Evolutionary conservation across 2,329 filamentous ascomycete genomes (phyloP).

Genomic region (Penicillium sp.): DNA sequence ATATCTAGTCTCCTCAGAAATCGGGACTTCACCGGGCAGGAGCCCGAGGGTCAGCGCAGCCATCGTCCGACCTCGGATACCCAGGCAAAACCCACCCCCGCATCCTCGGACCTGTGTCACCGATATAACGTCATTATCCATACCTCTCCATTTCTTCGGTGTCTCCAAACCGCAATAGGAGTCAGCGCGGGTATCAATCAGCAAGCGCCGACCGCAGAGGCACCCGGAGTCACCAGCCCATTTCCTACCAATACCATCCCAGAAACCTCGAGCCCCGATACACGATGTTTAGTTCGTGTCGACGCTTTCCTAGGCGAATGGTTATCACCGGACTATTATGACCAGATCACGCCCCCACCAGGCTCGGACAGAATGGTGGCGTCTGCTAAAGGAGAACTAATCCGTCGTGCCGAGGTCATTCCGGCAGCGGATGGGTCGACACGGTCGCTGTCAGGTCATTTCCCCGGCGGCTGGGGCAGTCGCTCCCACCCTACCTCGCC

Average conservation of each 20-base stretch:
- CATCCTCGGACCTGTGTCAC: conserved; percentile 13
- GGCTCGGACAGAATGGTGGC: conserved; percentile 84
- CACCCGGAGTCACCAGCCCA: conserved; percentile 2
- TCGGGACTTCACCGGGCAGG: conserved; percentile 37
- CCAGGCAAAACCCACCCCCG: conserved; percentile 9
- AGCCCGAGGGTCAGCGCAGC: conserved; percentile 4
- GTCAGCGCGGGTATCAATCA: conserved; percentile 79
- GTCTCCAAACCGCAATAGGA: conserved; percentile 86
- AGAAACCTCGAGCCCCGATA: conserved; percentile 4
- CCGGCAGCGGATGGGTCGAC: conserved; percentile 43
- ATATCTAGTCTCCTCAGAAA: conserved; percentile 72
- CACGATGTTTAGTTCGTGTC: conserved; percentile 62
- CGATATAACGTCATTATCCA: conserved; percentile 74
- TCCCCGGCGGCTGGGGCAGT: conserved; percentile 59
- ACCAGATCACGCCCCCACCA: conserved; percentile 86
- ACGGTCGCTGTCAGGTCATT: conserved; percentile 47
- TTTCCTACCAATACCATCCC: not conserved
- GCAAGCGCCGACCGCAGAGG: conserved; percentile 24
- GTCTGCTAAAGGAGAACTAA: conserved; percentile 81
- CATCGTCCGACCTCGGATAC: conserved; percentile 11
- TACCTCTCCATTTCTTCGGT: conserved; percentile 90
- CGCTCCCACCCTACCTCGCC: conserved; percentile 28
- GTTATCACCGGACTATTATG: conserved; percentile 91
- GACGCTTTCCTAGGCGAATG: conserved; percentile 96
- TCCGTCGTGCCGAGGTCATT: conserved; percentile 71